Conservation (phyloP, 2,329 filamentous ascomycete genomes). For the Elsinoe necatrix region DNA sequence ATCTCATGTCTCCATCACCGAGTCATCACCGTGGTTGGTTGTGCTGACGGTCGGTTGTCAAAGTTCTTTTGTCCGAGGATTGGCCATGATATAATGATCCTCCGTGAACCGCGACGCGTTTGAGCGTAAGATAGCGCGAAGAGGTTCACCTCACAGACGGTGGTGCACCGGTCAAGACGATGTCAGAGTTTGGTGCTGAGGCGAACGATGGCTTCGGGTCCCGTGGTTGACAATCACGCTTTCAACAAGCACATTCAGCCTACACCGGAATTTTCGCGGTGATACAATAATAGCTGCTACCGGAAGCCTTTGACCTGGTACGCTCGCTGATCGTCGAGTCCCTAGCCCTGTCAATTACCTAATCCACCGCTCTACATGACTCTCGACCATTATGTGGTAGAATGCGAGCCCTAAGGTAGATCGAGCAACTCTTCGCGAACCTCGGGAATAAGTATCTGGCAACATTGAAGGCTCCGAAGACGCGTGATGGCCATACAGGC, state of each 20-base stretch:
- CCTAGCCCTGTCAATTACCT: not conserved
- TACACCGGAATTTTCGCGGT: not conserved
- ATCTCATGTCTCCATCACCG: not conserved
- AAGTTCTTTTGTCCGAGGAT: not conserved
- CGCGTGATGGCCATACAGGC: not conserved
- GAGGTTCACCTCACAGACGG: not conserved
- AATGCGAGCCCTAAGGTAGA: conserved; percentile 8
- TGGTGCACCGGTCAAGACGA: not conserved
- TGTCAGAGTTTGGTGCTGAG: not conserved
- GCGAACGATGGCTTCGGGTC: not conserved
- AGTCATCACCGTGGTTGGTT: not conserved
- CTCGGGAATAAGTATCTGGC: not conserved
- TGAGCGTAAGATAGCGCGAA: not conserved
- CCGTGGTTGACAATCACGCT: not conserved
- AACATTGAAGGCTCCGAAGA: not conserved
- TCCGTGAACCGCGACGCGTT: not conserved
- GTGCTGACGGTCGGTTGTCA: not conserved
- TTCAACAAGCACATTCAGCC: not conserved
- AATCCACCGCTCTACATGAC: not conserved
- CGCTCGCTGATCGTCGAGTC: conserved; percentile 7
- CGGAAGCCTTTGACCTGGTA: not conserved
- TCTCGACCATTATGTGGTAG: not conserved
- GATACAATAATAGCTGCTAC: not conserved
- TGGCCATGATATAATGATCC: not conserved
- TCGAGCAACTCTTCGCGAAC: not conserved